These are phyloP conservation scores for Penicillium silybi DNA, from an alignment of 495 filamentous ascomycete species.

Conservation along the genomic window DNA sequence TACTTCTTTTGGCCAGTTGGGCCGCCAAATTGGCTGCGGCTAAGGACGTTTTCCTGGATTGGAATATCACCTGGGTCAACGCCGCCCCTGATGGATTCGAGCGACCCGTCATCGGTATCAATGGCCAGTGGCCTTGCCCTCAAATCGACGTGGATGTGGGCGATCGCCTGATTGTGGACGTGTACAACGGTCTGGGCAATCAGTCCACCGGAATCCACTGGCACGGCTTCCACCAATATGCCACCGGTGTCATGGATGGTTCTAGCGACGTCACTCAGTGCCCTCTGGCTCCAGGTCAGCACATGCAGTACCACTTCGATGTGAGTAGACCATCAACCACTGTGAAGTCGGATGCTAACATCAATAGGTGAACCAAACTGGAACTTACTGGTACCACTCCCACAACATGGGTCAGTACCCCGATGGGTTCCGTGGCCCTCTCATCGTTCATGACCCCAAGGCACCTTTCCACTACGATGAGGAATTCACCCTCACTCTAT, in stretches of 20 bases:
- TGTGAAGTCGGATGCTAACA: slow-evolving; percentile 8
- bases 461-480: slow-evolving; percentile 66
- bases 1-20: slow-evolving; percentile 21
- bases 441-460: slow-evolving; percentile 69
- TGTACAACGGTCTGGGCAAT: slow-evolving; percentile 71
- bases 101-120: slow-evolving; percentile 76
- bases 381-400: slow-evolving; percentile 86
- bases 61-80: slow-evolving; percentile 76
- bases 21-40: slow-evolving; percentile 22
- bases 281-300: slow-evolving; percentile 55
- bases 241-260: slow-evolving; percentile 61
- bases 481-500: slow-evolving; percentile 59
- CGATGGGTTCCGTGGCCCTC: slow-evolving; percentile 68
- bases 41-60: slow-evolving; percentile 48
- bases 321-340: slow-evolving; percentile 45
- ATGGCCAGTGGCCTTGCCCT: slow-evolving; percentile 74
- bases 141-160: slow-evolving; percentile 64
- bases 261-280: slow-evolving; percentile 61
- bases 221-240: slow-evolving; percentile 63
- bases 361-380: slow-evolving; percentile 60
- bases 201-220: slow-evolving; percentile 68
- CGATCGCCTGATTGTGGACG: slow-evolving; percentile 69
- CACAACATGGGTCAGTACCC: slow-evolving; percentile 72
- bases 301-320: slow-evolving; percentile 67
- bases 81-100: slow-evolving; percentile 74